phyloP scores from a whole-genome alignment of 2,329 filamentous ascomycete species.

The Fonsecaea nubica region DNA sequence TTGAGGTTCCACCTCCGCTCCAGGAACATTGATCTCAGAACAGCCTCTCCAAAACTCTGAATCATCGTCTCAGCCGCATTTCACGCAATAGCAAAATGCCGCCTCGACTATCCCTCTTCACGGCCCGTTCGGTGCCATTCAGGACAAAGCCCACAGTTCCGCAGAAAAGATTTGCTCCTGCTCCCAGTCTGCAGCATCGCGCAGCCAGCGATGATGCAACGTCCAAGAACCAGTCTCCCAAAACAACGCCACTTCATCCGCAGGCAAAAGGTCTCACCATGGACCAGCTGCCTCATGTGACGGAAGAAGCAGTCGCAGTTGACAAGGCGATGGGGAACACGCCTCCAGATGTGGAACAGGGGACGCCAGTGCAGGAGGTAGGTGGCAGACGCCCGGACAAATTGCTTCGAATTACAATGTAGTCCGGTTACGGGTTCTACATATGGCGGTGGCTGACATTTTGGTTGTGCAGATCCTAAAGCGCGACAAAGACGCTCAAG shows the following conservation, averaged over 20 bases:
- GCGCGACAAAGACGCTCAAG: conserved; percentile 65
- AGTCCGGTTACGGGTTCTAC: neutral
- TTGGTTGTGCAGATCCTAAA: conserved; percentile 62
- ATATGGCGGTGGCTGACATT: neutral
- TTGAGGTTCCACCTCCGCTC: conserved; percentile 2
- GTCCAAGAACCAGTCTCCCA: conserved; percentile 39
- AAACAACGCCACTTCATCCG: conserved; percentile 33
- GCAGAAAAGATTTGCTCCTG: conserved; percentile 36
- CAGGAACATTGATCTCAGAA: neutral
- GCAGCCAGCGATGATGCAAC: conserved; percentile 40
- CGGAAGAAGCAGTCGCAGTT: conserved; percentile 68
- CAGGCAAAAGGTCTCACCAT: conserved; percentile 56
- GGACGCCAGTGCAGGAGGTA: conserved; percentile 71
- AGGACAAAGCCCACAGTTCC: conserved; percentile 38
- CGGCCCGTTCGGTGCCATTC: conserved; percentile 41
- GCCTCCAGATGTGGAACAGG: conserved; percentile 68
- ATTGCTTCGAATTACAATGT: conserved; percentile 37
- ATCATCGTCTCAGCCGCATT: conserved; percentile 3
- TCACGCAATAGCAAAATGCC: conserved; percentile 54
- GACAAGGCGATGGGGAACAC: conserved; percentile 63
- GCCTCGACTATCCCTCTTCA: conserved; percentile 60
- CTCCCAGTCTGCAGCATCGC: conserved; percentile 40
- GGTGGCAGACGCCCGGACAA: neutral
- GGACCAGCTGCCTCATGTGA: conserved; percentile 64
- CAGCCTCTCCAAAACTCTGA: neutral